Evolutionary conservation across 352 stramenopile genomes (phyloP).

Genomic region (Pythium volutum): DNA sequence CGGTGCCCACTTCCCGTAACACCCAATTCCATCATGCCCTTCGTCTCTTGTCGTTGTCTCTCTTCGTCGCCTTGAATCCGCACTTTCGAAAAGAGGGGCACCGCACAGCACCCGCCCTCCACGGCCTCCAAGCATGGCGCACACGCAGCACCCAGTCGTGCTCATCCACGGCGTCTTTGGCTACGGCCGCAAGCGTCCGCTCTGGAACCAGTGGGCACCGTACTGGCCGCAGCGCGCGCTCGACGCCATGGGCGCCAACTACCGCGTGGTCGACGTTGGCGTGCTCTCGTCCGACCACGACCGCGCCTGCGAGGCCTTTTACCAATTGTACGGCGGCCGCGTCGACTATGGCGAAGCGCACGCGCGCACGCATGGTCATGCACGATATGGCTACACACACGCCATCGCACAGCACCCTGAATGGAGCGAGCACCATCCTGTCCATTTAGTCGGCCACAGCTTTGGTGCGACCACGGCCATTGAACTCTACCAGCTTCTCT

Average conservation of each 20-base stretch:
- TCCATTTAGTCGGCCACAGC: slow-evolving; percentile 64
- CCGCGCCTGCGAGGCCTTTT: slow-evolving; percentile 64
- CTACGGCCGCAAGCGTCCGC: slow-evolving; percentile 41
- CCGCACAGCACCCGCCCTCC: not conserved
- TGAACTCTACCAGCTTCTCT: slow-evolving; percentile 70
- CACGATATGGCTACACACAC: slow-evolving; percentile 45
- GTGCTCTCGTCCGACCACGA: slow-evolving; percentile 65
- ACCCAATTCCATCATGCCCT: too few species aligned
- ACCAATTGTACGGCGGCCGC: slow-evolving; percentile 48
- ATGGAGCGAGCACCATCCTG: slow-evolving; percentile 31
- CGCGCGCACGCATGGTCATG: slow-evolving; percentile 28
- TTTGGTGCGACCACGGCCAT: slow-evolving; percentile 62
- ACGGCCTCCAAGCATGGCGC: not conserved
- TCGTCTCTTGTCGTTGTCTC: not conserved
- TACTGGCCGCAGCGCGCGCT: slow-evolving; percentile 61
- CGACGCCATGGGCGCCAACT: slow-evolving; percentile 46
- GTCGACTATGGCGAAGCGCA: slow-evolving; percentile 68
- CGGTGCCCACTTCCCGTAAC: too few species aligned
- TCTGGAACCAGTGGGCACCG: slow-evolving; percentile 42
- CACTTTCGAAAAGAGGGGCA: too few species aligned
- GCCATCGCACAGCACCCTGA: slow-evolving; percentile 25
- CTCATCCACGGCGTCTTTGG: slow-evolving; percentile 70
- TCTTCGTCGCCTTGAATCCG: too few species aligned
- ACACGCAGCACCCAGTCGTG: slow-evolving; percentile 56
- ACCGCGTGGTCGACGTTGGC: slow-evolving; percentile 58